Conservation (phyloP, 139 green algal genomes). For the Chlorella ohadii region DNA sequence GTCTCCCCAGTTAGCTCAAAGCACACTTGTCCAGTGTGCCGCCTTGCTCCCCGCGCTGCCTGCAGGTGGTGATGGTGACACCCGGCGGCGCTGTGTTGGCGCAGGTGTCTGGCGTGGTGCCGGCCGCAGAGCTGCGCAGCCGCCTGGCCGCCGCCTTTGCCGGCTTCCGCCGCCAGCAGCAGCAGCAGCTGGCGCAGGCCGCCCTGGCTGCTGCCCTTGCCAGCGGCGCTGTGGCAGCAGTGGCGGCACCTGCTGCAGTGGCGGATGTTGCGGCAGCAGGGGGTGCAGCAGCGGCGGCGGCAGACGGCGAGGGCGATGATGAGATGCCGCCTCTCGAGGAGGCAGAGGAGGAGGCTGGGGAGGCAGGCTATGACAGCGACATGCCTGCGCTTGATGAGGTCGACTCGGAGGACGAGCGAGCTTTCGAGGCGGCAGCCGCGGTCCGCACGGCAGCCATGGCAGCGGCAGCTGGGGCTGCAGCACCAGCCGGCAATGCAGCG, state of each 20-base stretch:
- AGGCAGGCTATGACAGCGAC: no score
- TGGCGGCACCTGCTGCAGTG: not conserved
- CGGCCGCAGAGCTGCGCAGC: not conserved
- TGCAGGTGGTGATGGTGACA: constrained; percentile 34
- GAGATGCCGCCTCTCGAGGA: not conserved
- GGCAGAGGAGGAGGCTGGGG: not conserved
- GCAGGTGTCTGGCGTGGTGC: not conserved
- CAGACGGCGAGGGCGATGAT: no score
- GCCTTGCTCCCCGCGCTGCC: no score
- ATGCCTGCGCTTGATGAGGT: not conserved
- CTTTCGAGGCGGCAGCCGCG: not conserved
- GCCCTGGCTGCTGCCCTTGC: not conserved
- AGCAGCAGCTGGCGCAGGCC: not conserved
- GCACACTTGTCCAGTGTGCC: no score
- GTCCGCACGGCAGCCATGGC: not conserved
- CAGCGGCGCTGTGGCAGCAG: not conserved
- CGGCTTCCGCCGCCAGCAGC: not conserved
- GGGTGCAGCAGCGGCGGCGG: not conserved
- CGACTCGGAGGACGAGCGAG: not conserved
- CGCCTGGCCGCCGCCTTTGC: not conserved
- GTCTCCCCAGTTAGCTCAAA: no score
- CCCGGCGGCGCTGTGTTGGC: constrained; percentile 1
- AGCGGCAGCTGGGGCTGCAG: not conserved
- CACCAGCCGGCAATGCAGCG: not conserved
- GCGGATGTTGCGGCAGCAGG: no score